Conservation (phyloP, 2,329 filamentous ascomycete species). For the Fusarium cyanostomum region DNA sequence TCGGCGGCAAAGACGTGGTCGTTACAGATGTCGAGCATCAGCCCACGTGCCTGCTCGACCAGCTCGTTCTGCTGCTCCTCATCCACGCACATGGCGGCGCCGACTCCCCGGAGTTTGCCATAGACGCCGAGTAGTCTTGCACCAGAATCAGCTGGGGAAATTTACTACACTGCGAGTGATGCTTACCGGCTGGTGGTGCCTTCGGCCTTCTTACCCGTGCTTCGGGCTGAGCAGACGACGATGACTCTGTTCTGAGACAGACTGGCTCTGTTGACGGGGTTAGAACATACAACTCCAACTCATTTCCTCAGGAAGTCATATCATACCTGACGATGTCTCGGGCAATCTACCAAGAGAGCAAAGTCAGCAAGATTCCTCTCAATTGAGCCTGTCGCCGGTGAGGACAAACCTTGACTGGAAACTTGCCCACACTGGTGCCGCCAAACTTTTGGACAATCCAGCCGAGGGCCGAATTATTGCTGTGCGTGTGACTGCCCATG, state of each 20-base stretch:
- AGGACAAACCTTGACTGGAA: slow-evolving; percentile 71
- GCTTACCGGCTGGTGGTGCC: slow-evolving; percentile 94
- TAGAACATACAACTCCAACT: slow-evolving; percentile 15
- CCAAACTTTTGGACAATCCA: slow-evolving; percentile 97
- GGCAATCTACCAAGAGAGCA: slow-evolving; percentile 48
- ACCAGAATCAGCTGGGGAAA: not conserved
- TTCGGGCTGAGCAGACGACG: slow-evolving; percentile 94
- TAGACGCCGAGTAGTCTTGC: slow-evolving; percentile 67
- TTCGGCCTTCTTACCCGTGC: slow-evolving; percentile 91
- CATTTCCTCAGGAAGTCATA: not conserved
- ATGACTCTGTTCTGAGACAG: slow-evolving; percentile 79
- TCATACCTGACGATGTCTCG: slow-evolving; percentile 55
- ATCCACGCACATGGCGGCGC: slow-evolving; percentile 62
- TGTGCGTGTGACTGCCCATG: slow-evolving; percentile 48
- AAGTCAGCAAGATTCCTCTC: slow-evolving; percentile 20
- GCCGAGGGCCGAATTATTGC: slow-evolving; percentile 55
- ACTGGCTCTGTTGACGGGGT: slow-evolving; percentile 49
- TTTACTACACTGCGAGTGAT: not conserved
- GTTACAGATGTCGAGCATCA: slow-evolving; percentile 82
- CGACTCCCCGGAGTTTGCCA: slow-evolving; percentile 64
- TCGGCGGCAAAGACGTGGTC: slow-evolving; percentile 83
- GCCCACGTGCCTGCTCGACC: slow-evolving; percentile 71
- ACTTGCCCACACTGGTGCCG: slow-evolving; percentile 95
- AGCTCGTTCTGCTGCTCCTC: slow-evolving; percentile 60
- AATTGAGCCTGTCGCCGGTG: not conserved